Percentiles rank a stretch among this genome's conserved stretches.
Conservation (phyloP, 371 early-diverging fungal species). For the Mycotypha africana region DNA sequence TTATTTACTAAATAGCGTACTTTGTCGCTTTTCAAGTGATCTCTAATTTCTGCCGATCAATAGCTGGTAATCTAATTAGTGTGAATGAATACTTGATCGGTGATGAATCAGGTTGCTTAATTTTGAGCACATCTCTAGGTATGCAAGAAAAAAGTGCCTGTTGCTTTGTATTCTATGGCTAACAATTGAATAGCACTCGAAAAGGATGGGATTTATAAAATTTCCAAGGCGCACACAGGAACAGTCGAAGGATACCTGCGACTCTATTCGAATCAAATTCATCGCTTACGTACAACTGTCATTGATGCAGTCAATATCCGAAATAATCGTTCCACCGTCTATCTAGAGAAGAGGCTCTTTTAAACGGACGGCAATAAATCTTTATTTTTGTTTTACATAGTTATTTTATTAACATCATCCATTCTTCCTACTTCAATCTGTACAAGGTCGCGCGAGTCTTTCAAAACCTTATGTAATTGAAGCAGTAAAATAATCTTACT, state of each 20-base stretch:
- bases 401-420: slow-evolving; percentile 32
- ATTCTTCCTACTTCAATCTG: slow-evolving; percentile 21
- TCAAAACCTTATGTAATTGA: slow-evolving; percentile 33
- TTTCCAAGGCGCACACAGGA: slow-evolving; percentile 23
- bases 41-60: too few species aligned
- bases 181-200: too few species aligned
- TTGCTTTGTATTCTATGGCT: too few species aligned
- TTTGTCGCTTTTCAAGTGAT: neutral
- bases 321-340: slow-evolving; percentile 6
- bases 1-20: neutral
- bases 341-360: slow-evolving; percentile 3
- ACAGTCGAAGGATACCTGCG: slow-evolving; percentile 19
- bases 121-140: slow-evolving; percentile 18
- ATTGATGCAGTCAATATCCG: neutral
- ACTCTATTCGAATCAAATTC: slow-evolving; percentile 7
- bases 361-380: neutral
- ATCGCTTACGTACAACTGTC: neutral
- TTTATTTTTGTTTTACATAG: slow-evolving; percentile 17
- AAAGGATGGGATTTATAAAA: too few species aligned
- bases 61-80: slow-evolving; percentile 2
- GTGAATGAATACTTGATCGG: slow-evolving; percentile 25
- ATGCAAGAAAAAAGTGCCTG: neutral
- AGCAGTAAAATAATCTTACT: slow-evolving; percentile 36
- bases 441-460: slow-evolving; percentile 26
- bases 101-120: slow-evolving; percentile 21